phyloP scores from a whole-genome alignment of 257 asterid genomes.

The Solanum appendiculatum region DNA sequence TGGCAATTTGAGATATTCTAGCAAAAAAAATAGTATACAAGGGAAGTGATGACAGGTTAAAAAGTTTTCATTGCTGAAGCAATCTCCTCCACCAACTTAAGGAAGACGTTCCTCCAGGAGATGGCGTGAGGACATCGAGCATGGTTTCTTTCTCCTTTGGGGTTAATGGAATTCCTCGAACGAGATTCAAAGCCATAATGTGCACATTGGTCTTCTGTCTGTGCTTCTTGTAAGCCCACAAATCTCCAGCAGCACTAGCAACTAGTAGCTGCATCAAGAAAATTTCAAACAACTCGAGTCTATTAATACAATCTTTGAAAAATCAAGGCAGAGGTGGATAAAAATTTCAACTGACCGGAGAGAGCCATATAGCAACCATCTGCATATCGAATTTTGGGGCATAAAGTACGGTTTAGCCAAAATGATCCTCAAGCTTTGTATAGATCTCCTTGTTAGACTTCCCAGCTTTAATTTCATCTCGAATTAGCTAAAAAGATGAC shows the following conservation, averaged over 20 bases:
- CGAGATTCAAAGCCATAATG: slow-evolving; percentile 79
- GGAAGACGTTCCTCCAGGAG: slow-evolving; percentile 32
- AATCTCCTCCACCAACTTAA: slow-evolving; percentile 58
- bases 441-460: slow-evolving; percentile 79
- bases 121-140: slow-evolving; percentile 87
- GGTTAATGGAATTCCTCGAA: slow-evolving; percentile 78
- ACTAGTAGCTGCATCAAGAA: slow-evolving; percentile 39
- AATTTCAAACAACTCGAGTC: slow-evolving; percentile 1
- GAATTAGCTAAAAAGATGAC: slow-evolving; percentile 39
- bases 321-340: not conserved
- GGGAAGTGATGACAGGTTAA: not conserved
- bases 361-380: slow-evolving; percentile 88
- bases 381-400: slow-evolving; percentile 86
- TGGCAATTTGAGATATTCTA: too few species aligned
- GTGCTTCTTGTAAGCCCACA: slow-evolving; percentile 76
- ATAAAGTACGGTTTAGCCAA: slow-evolving; percentile 88
- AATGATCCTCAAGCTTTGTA: slow-evolving; percentile 79
- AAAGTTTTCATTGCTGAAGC: slow-evolving; percentile 18
- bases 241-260: slow-evolving; percentile 72
- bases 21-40: not conserved
- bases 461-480: slow-evolving; percentile 68
- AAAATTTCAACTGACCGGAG: slow-evolving; percentile 53
- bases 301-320: not conserved
- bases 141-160: slow-evolving; percentile 76
- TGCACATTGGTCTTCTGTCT: slow-evolving; percentile 67